These are phyloP conservation scores for Puccinellia tenuiflora DNA, from an alignment of 176 grass and related monocot species.

Conservation along the genomic window DNA sequence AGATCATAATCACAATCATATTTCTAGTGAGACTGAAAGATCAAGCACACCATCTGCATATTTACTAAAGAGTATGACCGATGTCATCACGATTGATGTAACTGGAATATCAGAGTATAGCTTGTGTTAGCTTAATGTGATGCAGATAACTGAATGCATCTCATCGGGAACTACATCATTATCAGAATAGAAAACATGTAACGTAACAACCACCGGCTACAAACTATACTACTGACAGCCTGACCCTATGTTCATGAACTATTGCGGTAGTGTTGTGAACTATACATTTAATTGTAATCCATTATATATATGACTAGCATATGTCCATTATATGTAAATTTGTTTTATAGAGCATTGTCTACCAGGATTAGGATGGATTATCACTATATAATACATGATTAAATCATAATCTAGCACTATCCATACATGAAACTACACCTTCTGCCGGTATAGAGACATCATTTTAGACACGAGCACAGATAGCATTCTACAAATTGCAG, in stretches of 20 bases:
- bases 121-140: not conserved
- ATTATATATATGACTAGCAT: not conserved
- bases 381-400: not conserved
- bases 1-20: not conserved
- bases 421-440: not conserved
- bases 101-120: not conserved
- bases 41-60: constrained; percentile 1
- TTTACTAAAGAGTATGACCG: not conserved
- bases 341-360: not conserved
- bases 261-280: not conserved
- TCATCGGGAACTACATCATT: not conserved
- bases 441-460: not conserved
- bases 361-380: not conserved
- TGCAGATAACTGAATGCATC: not conserved
- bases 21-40: not conserved
- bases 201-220: not conserved
- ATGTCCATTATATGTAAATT: not conserved
- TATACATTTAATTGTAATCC: not conserved
- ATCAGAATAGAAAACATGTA: not conserved
- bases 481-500: not conserved
- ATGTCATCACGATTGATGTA: not conserved
- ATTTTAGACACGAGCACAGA: not conserved
- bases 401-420: not conserved
- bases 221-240: not conserved
- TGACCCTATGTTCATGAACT: not conserved